A percentile compares a stretch with the other conserved stretches of the same genome.
These are phyloP conservation scores for Silene noctiflora DNA, from an alignment of 179 eudicot genomes.

Conservation along the genomic window DNA sequence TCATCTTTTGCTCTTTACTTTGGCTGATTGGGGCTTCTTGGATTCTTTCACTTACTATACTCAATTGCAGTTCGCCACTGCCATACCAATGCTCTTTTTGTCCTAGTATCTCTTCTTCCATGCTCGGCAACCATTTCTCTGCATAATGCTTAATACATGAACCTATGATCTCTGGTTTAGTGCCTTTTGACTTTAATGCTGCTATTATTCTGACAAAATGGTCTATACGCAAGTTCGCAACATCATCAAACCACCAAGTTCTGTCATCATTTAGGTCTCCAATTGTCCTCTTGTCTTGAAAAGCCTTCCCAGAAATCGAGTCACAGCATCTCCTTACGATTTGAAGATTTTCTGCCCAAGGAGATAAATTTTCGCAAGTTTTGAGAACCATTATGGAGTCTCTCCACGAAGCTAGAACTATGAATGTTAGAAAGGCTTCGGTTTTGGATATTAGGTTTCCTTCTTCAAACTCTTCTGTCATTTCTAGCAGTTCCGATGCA, in stretches of 20 bases:
- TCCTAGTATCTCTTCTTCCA: slow-evolving; percentile 32
- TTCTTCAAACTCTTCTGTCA: slow-evolving; percentile 62
- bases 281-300: slow-evolving; percentile 28
- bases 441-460: slow-evolving; percentile 54
- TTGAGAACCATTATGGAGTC: slow-evolving; percentile 51
- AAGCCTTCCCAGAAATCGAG: slow-evolving; percentile 49
- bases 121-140: slow-evolving; percentile 48
- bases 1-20: slow-evolving; percentile 40
- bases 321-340: slow-evolving; percentile 63
- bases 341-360: slow-evolving; percentile 66
- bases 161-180: slow-evolving; percentile 40
- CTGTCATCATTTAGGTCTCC: slow-evolving; percentile 26
- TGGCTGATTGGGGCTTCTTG: slow-evolving; percentile 24
- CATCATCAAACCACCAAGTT: slow-evolving; percentile 51
- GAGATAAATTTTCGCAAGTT: slow-evolving; percentile 49
- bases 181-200: slow-evolving; percentile 44
- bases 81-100: slow-evolving; percentile 23
- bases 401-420: slow-evolving; percentile 55
- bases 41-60: slow-evolving; percentile 37
- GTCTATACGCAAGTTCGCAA: slow-evolving; percentile 48
- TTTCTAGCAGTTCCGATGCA: slow-evolving; percentile 54
- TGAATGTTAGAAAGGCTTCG: slow-evolving; percentile 55
- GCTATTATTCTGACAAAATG: slow-evolving; percentile 55
- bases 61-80: slow-evolving; percentile 31
- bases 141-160: slow-evolving; percentile 52